phyloP scores from a whole-genome alignment of 768 basidiomycete genomes.

The Lanmaoa rubissima region DNA sequence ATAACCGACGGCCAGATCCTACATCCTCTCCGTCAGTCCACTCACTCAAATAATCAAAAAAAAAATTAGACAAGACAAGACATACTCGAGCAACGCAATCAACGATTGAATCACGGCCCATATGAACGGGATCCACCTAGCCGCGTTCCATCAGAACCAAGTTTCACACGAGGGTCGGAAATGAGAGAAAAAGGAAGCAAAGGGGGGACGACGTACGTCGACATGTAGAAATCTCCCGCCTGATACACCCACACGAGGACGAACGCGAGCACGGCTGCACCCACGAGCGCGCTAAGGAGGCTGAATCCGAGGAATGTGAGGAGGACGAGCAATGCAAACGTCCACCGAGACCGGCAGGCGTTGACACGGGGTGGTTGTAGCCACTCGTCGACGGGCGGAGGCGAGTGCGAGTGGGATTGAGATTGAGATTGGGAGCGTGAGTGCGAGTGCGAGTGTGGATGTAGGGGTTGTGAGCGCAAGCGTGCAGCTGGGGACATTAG shows the following conservation, averaged over 20 bases:
- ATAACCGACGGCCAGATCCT: constrained; percentile 45
- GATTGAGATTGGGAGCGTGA: background rate
- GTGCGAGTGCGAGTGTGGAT: background rate
- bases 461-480: background rate
- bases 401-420: background rate
- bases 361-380: constrained; percentile 27
- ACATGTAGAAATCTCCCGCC: constrained; percentile 39
- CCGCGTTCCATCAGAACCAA: background rate
- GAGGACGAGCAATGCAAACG: constrained; percentile 41
- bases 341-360: constrained; percentile 35
- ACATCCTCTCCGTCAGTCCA: background rate
- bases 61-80: background rate
- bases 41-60: background rate
- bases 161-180: background rate
- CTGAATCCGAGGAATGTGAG: constrained; percentile 34
- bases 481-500: background rate
- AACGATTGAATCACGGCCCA: constrained; percentile 42
- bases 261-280: constrained; percentile 39
- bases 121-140: constrained; percentile 41
- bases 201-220: constrained; percentile 32
- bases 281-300: constrained; percentile 38
- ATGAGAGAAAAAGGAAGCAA: background rate
- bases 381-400: constrained; percentile 4
- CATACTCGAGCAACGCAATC: constrained; percentile 40
- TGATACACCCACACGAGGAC: constrained; percentile 39